A percentile compares a stretch with the other conserved stretches of the same genome.
Evolutionary conservation across 495 filamentous ascomycete genomes (phyloP).

Genomic region (Articulospora tetracladia): DNA sequence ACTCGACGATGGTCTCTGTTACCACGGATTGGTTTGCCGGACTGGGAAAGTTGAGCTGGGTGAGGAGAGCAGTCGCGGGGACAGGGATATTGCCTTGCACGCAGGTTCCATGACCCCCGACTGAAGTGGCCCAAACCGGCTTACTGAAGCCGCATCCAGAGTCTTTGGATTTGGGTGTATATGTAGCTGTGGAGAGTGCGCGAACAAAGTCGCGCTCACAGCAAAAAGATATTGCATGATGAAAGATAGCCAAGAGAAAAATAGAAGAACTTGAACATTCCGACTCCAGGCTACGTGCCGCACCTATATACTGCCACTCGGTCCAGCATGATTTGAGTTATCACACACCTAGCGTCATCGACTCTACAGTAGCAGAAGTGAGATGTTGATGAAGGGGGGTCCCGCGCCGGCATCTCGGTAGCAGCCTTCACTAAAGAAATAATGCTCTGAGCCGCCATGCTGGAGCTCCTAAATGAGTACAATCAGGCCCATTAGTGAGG

Average conservation of each 20-base stretch:
- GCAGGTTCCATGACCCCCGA: not conserved
- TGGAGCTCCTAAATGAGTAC: too few relatives aligned
- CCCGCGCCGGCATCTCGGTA: not conserved
- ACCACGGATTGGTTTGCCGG: not conserved
- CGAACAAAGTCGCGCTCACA: not conserved
- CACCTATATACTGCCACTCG: not conserved
- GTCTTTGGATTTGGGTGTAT: not conserved
- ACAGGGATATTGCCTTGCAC: not conserved
- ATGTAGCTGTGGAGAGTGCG: not conserved
- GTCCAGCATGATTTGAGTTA: not conserved
- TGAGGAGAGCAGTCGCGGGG: not conserved
- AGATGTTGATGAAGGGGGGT: not conserved
- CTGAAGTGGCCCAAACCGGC: not conserved
- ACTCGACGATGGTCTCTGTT: slow-evolving; percentile 3
- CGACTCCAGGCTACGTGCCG: not conserved
- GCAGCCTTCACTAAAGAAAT: not conserved
- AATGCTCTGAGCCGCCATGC: too few relatives aligned
- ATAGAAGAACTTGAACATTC: not conserved
- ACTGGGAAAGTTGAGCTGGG: not conserved
- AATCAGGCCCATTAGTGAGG: too few relatives aligned
- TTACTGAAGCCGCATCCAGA: not conserved
- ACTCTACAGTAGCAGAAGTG: not conserved
- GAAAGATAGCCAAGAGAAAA: not conserved
- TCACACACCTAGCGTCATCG: not conserved
- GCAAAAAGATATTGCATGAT: not conserved